These are phyloP conservation scores for Hypsizygus ulmarius DNA, from an alignment of 1,284 basidiomycete species.

Conservation along the genomic window DNA sequence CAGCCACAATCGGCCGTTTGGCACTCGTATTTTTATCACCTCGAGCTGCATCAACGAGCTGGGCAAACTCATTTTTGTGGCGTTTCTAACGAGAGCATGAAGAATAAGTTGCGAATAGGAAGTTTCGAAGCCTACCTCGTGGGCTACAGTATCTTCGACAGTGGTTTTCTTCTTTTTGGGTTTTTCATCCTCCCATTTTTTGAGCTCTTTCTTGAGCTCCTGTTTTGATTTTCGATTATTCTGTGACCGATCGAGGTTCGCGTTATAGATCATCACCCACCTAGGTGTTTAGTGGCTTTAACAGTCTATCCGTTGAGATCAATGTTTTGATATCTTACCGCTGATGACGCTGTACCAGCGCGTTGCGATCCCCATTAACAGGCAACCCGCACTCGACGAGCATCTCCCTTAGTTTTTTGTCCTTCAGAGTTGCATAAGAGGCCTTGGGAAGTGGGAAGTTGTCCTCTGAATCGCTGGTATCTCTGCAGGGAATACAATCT, in stretches of 20 bases:
- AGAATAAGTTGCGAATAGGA: not conserved
- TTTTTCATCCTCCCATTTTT: conserved; percentile 54
- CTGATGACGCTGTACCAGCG: conserved; percentile 56
- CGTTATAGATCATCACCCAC: conserved; percentile 68
- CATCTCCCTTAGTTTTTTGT: conserved; percentile 58
- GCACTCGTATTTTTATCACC: conserved; percentile 11
- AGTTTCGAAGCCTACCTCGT: conserved; percentile 43
- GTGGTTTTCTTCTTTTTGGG: conserved; percentile 41
- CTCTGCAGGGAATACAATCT: conserved; percentile 16
- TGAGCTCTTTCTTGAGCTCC: conserved; percentile 53
- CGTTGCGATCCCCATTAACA: conserved; percentile 48
- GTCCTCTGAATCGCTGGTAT: conserved; percentile 31
- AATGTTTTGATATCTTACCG: conserved; percentile 37
- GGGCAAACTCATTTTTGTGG: conserved; percentile 43
- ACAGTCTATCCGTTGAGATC: not conserved
- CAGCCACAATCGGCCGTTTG: conserved; percentile 6
- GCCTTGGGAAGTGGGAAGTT: conserved; percentile 58
- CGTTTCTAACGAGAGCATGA: conserved; percentile 33
- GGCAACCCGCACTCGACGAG: conserved; percentile 51
- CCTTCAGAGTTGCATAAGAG: conserved; percentile 63
- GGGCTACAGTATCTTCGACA: conserved; percentile 42
- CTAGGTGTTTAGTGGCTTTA: conserved; percentile 32
- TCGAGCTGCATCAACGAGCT: conserved; percentile 40
- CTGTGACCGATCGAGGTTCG: conserved; percentile 61
- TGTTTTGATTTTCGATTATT: conserved; percentile 43